Evolutionary conservation across 306 rosid genomes (phyloP).

Genomic region (Sicyos edulis): DNA sequence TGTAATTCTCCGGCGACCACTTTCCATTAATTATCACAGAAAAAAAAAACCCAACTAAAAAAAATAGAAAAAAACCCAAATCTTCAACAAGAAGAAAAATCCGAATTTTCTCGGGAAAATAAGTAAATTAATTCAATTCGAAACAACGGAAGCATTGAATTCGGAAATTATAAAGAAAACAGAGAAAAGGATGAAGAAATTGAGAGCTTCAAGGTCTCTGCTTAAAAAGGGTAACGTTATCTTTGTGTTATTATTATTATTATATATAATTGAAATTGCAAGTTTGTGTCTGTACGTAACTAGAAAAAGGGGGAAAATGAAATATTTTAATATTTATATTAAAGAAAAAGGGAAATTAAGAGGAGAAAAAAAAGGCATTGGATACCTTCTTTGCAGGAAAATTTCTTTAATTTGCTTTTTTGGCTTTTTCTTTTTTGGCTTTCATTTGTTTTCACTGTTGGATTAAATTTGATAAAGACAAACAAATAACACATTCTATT

Average conservation of each 20-base stretch:
- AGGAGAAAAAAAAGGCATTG: background rate
- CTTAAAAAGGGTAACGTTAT: constrained; percentile 6
- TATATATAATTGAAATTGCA: constrained; percentile 1
- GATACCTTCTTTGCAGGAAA: constrained; percentile 5
- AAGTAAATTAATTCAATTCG: background rate
- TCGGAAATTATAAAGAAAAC: background rate
- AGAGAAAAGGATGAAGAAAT: background rate
- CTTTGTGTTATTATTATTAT: background rate
- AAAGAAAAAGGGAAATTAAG: background rate
- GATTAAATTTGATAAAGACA: constrained; percentile 14
- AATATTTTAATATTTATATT: background rate
- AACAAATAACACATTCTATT: background rate
- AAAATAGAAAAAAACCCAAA: background rate
- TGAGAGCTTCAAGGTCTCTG: constrained; percentile 8
- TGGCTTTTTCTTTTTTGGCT: background rate
- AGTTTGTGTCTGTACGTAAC: constrained; percentile 12
- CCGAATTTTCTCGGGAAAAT: constrained; percentile 13
- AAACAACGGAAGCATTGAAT: constrained; percentile 5
- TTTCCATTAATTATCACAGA: constrained; percentile 28
- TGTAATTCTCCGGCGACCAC: constrained; percentile 51
- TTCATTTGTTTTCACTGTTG: background rate
- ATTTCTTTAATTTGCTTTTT: background rate
- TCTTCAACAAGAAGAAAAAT: background rate
- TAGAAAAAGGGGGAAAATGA: background rate
- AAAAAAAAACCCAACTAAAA: background rate